phyloP scores from a whole-genome alignment of 164 flowering plant genomes.

The Sextonia rubra region DNA sequence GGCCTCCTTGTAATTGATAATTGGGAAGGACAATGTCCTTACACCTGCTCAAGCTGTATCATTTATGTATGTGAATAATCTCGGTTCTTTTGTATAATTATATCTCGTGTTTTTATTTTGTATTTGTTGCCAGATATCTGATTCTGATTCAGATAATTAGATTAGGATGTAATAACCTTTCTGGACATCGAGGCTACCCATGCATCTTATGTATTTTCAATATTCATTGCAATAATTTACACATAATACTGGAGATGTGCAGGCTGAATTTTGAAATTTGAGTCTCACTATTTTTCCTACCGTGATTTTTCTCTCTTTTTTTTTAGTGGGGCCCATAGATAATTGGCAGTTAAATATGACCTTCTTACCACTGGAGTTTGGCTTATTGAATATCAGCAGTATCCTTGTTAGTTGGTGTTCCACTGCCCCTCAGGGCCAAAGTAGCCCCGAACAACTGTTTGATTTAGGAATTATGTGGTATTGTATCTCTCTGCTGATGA shows the following conservation, averaged over 20 bases:
- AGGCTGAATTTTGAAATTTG: not conserved
- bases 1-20: not conserved
- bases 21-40: not conserved
- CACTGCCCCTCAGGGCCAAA: too few relatives aligned
- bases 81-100: slow-evolving; percentile 24
- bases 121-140: not conserved
- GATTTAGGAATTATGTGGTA: too few relatives aligned
- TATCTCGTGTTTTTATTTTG: slow-evolving; percentile 16
- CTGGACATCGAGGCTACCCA: not conserved
- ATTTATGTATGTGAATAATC: slow-evolving; percentile 30
- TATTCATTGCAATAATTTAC: slow-evolving; percentile 3
- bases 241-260: slow-evolving; percentile 3
- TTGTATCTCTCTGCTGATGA: too few relatives aligned
- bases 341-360: not conserved
- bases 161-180: slow-evolving; percentile 13
- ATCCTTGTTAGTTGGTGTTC: too few relatives aligned
- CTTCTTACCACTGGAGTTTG: too few relatives aligned
- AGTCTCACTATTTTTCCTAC: not conserved
- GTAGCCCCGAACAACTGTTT: too few relatives aligned
- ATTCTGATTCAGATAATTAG: slow-evolving; percentile 7
- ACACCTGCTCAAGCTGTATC: slow-evolving; percentile 7
- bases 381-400: too few relatives aligned
- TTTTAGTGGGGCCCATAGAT: not conserved
- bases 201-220: slow-evolving; percentile 10
- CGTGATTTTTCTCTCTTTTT: too few relatives aligned